These are phyloP conservation scores for Mycena sp. DNA, from an alignment of 1,284 basidiomycete species.

Conservation along the genomic window DNA sequence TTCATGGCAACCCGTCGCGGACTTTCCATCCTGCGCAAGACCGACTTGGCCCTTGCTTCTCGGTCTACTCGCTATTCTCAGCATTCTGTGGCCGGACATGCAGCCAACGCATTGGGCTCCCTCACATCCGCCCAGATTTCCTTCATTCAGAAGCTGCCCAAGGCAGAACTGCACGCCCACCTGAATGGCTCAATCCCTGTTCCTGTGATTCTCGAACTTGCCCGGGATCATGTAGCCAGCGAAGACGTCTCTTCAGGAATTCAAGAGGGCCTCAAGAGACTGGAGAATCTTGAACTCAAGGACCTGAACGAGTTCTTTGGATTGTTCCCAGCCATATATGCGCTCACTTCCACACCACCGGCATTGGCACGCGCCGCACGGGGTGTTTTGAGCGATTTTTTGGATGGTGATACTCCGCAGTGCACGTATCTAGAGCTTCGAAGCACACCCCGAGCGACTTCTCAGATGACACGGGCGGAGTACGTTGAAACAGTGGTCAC, in stretches of 20 bases:
- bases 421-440: conserved; percentile 83
- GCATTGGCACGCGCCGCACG: conserved; percentile 65
- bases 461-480: conserved; percentile 61
- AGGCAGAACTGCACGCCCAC: conserved; percentile 86
- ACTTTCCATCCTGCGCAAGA: background rate
- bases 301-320: conserved; percentile 76
- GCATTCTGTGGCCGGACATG: conserved; percentile 43
- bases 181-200: conserved; percentile 86
- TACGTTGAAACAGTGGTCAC: conserved; percentile 75
- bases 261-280: conserved; percentile 52
- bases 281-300: conserved; percentile 62
- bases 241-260: conserved; percentile 16
- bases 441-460: conserved; percentile 71
- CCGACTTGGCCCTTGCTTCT: background rate
- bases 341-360: conserved; percentile 69
- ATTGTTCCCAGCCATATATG: conserved; percentile 83
- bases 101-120: conserved; percentile 59
- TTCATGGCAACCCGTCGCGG: background rate
- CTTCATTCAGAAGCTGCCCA: conserved; percentile 74
- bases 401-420: conserved; percentile 61
- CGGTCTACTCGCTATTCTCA: background rate
- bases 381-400: conserved; percentile 72
- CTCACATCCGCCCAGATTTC: conserved; percentile 61
- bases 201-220: conserved; percentile 67
- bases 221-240: conserved; percentile 51